A percentile compares a stretch with the other conserved stretches of the same genome.
These are phyloP conservation scores for Penicillium mononematosum DNA, from an alignment of 495 filamentous ascomycete species.

Conservation along the genomic window DNA sequence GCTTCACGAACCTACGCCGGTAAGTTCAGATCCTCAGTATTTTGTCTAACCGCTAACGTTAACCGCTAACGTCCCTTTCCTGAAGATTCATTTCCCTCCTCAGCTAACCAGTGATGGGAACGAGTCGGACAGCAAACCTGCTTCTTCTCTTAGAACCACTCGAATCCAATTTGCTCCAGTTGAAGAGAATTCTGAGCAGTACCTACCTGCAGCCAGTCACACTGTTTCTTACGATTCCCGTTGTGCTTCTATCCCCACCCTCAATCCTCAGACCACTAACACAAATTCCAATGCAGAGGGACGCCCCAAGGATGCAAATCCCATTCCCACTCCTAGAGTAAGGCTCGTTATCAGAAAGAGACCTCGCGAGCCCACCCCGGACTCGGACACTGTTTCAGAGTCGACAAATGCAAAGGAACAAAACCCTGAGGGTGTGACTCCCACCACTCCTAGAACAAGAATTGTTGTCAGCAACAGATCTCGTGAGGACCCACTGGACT, in stretches of 20 bases:
- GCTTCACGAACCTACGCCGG: too few relatives aligned
- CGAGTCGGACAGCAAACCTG: too few relatives aligned
- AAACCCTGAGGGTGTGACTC: too few relatives aligned
- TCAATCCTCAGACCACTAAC: not conserved
- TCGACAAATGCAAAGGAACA: not conserved
- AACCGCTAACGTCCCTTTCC: too few relatives aligned
- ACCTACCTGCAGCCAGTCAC: not conserved
- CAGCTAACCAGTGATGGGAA: too few relatives aligned
- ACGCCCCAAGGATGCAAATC: not conserved
- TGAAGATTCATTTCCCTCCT: too few relatives aligned
- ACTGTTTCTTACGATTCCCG: not conserved
- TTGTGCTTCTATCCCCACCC: not conserved
- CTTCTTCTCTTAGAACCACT: not conserved
- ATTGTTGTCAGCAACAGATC: too few relatives aligned
- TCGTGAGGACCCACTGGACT: too few relatives aligned
- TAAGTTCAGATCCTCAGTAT: too few relatives aligned
- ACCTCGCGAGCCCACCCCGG: not conserved
- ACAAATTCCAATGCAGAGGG: not conserved
- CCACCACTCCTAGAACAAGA: too few relatives aligned
- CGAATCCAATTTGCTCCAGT: not conserved
- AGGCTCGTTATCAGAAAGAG: not conserved
- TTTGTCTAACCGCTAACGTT: too few relatives aligned
- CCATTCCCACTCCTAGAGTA: not conserved
- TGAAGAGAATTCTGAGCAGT: not conserved
- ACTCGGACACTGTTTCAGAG: not conserved